Base-by-base conservation (phyloP, 2,329 filamentous ascomycete genomes). In the Fusarium austroafricanum region DNA sequence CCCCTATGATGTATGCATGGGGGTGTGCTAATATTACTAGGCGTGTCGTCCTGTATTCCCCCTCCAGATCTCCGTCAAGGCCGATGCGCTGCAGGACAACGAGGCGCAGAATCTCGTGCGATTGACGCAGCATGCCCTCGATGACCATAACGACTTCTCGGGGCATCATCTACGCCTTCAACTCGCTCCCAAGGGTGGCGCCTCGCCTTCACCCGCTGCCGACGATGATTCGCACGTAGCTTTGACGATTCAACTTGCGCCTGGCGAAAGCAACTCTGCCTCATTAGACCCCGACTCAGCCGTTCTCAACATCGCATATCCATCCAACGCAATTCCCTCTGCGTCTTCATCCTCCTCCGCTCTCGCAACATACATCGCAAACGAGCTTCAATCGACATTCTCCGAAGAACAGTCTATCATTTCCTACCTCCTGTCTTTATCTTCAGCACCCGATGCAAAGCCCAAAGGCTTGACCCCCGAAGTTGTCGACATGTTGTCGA, bases 41-140 rank as follows among this genome's bases (percentile, higher is more conserved):
- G 89, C 91, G 59, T 98, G 95, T 79, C 90, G 90, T 71, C 92
- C 94, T 29, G 92, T 94, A 18, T 97, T 97, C 71, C 94, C 96
- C 10, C 84, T 98, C 20, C 89, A 90, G 65, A 92, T 98, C 69
- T 88, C 90, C 28, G 84, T 98, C 67, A 87, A 93, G 71, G 89
- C 92, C 28, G 86, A 89, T 35, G 82, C 83, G 14, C 80, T 96
- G 29, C 85, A 88, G 49, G 82, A 87, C 2, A 81, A 87, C 40
- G 92, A 97, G 73, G 89, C 89, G 3, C 87, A 91, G 74, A 86
- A 90, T 73, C 85, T 97, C 14, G 81, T 97, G 47, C 90, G 89
- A 59, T 86, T 90, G n/a, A 94, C 93, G 0, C 94, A 98, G 75
- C 89, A 93, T 78, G 90, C 91, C 12, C 87, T 98, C 56, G 94